These are phyloP conservation scores for Yamadazyma takamatsuzukensis DNA, from an alignment of 805 yeast genomes.

Conservation along the genomic window DNA sequence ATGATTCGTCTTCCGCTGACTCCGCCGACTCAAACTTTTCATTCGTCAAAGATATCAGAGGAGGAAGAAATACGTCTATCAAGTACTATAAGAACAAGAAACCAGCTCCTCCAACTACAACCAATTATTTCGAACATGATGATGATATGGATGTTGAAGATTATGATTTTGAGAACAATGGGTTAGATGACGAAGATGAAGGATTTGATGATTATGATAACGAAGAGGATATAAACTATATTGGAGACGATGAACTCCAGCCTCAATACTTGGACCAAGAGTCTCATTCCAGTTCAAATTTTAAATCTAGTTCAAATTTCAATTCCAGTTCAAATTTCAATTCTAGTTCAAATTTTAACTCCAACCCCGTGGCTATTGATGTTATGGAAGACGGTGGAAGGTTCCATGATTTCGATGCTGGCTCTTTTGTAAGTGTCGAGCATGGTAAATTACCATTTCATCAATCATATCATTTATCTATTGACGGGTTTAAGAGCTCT, in stretches of 20 bases:
- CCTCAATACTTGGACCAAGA: conserved; percentile 1
- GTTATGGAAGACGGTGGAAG: no score
- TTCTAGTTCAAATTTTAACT: no score
- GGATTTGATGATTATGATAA: no score
- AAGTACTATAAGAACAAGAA: conserved; percentile 36
- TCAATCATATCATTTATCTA: conserved; percentile 26
- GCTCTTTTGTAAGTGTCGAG: not conserved
- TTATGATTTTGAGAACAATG: conserved; percentile 43
- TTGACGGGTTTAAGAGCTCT: conserved; percentile 14
- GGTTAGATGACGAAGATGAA: conserved; percentile 28
- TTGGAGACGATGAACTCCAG: conserved; percentile 6
- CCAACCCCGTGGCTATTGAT: no score
- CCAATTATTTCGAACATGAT: conserved; percentile 23
- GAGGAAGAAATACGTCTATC: conserved; percentile 43
- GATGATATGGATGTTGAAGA: conserved; percentile 31
- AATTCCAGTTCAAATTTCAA: no score
- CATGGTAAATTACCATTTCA: conserved; percentile 15
- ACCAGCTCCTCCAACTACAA: not conserved
- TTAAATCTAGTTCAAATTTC: no score
- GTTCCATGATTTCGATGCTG: conserved; percentile 1
- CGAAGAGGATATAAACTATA: conserved; percentile 18
- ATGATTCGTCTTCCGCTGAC: conserved; percentile 18
- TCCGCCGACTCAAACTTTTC: conserved; percentile 33
- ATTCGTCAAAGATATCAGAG: conserved; percentile 35
- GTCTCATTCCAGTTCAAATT: no score